Base-by-base conservation (phyloP, 768 basidiomycete species). In the Boletellus sp. region DNA sequence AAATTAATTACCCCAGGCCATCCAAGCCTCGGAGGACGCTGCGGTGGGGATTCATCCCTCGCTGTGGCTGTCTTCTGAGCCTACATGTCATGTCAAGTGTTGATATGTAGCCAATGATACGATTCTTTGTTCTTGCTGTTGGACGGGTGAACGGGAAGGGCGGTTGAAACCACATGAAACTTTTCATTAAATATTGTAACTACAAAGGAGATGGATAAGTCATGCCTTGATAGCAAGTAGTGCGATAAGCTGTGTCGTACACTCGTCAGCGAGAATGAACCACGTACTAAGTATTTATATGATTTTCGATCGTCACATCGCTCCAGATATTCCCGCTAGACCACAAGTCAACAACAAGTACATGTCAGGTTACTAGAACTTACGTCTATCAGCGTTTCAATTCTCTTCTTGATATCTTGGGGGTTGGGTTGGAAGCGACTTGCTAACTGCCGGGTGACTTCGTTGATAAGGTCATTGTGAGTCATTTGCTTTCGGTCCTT, bases 311-410 rank as follows among this genome's bases (percentile, higher is more conserved):
- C 87, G 34, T 85, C 85, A 61, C 87, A 87, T 26, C 96, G 79
- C 60, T 96, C 93, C 55, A 99, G 71, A 71, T 97, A 99, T 54
- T 99, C 96, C 67, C 90, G 81, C 92, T 97, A 56, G 17, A 23
- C 20, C 20, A 37, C 28, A 16, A 11, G 31, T 51, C 26, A 56
- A 51, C 39, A 8, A 28, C 2, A 16, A 26, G 39, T 45, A 22
- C 39, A 19, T 17, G 8, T 22, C 31, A 6, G 39, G 41, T 46
- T 10, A 23, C 31, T 26, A 43, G 3, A 15, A 69, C 81, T 54
- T 50, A 93, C 94, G 72, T 98, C 96, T 45, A 99, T 97, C 51
- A 99, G 70, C 24, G 79, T 82, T 65, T 98, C 96, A 47, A 99
- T 88, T 41, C 92, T 78, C 69, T 87, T 92, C 78, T 99, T 99